Evolutionary conservation across 129 eudicot species (phyloP).

Genomic region (Pittosporum tobira): DNA sequence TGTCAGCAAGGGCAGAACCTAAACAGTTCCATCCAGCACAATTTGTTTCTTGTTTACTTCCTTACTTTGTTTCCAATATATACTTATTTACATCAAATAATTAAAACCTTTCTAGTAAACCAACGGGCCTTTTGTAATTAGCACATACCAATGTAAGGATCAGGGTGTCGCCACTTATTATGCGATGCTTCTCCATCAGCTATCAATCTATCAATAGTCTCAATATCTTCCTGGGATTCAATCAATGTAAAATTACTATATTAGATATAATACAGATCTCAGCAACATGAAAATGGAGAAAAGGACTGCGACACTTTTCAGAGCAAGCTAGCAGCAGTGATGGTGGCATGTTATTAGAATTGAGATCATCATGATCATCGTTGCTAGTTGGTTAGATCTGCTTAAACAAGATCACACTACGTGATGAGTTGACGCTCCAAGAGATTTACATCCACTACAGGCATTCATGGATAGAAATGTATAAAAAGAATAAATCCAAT

Average conservation of each 20-base stretch:
- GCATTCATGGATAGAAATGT: background rate
- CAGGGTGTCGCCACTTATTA: slow-evolving; percentile 93
- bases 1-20: background rate
- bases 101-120: background rate
- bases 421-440: background rate
- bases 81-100: background rate
- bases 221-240: slow-evolving; percentile 62
- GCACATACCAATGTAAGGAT: slow-evolving; percentile 84
- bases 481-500: background rate
- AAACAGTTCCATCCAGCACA: background rate
- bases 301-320: background rate
- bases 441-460: background rate
- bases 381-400: background rate
- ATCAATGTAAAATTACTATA: background rate
- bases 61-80: background rate
- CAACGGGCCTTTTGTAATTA: background rate
- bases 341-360: background rate
- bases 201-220: slow-evolving; percentile 83
- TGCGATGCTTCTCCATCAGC: slow-evolving; percentile 77
- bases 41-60: background rate
- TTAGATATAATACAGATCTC: background rate
- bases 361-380: background rate
- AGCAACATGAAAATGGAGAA: background rate
- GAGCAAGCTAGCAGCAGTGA: too few species aligned
- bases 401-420: background rate